Evolutionary conservation across 306 rosid species (phyloP), one percentile per base, ranked within the genome.

Genomic region (Quercus alba): DNA sequence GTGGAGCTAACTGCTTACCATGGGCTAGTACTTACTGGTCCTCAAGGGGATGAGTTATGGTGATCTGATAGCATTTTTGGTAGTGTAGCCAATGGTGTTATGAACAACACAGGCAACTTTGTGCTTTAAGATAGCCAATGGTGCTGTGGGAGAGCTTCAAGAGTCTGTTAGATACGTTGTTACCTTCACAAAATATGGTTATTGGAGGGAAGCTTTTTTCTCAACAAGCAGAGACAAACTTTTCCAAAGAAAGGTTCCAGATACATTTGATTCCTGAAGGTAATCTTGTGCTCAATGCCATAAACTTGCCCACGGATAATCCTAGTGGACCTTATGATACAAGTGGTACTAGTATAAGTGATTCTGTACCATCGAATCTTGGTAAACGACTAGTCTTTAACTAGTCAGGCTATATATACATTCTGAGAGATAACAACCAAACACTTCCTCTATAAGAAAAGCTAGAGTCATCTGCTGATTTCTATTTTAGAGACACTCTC

Each of bases 101-200:
- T 89, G 54, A 78, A 75, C 17, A 83, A 91, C 49, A 80, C 83
- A 1, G 87, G 96, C 10, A 91, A 87, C 78, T 80, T 91, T 46
- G 81, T 83, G 51, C 84, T 91, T 30, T n/a, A 72, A 28, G 84
- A 76, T 51, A 26, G 20, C 3, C n/a, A n/a, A n/a, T n/a, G n/a
- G n/a, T n/a, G 21, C 10, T 81, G 1, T 91, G 93, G 93, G 87
- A 91, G 85, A 87, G 84, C 58, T 91, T 89, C 77, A 14, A 49
- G 26, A 1, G 69, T 49, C 87, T 81, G 8, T 77, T 63, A 1
- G 85, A 91, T 23, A 89, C 89, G 26, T 20, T 89, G 52, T 77
- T 91, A 76, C 96, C 93, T 2, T 72, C 83, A 5, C 93, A 91
- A 31, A 57, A 31, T 8, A 10, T 88, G 31, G 76, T 55, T 26